Base-by-base conservation (phyloP, 163 green algal genomes). In the Scenedesmus sp. region DNA sequence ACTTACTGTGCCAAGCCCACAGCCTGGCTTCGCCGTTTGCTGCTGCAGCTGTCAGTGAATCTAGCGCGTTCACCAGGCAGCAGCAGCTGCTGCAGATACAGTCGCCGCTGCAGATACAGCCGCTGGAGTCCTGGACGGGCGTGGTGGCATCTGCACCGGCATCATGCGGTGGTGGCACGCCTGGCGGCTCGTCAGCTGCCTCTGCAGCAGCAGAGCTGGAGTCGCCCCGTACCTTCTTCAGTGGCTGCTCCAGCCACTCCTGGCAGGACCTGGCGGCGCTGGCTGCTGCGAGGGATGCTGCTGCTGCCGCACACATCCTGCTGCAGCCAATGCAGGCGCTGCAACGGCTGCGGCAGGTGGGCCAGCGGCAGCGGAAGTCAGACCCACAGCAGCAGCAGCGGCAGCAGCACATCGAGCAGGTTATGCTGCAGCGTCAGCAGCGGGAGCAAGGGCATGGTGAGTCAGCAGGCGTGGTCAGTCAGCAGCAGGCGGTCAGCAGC, bases 111-210 rank as follows among this genome's bases (percentile, higher is more conserved):
- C 64, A 82, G 34, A 8, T 82, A 0, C 18, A 82, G 64, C 85
- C 85, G 4, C 34, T 90, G 55, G n/a, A 55, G 5, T 83, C 86
- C 4, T 90, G 86, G 86, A 90, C 20, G 18, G 70, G 86, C 26
- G 60, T 81, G 34, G 20, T 89, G 10, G 34, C 46, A 8, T 52
- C 55, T 66, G 86, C 60, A 34, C 23, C 57, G 23, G 60, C 59
- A 23, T 60, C 59, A 10, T 56, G 23, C 16, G 12, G 26, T 52
- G 59, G 84, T 7, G 62, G 3, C 1, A 26, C n/a, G 52, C 23
- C 23, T 6, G 10, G 1, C 76, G 23, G 56, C 2, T 5, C 66
- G 15, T 79, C 57, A 46, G 81, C 81, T 62, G 81, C 16, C n/a
- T 88, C 15, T 26, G 54, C 86, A 66, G 18, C 82, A 55, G 82